Evolutionary conservation across 257 asterid species (phyloP).

Genomic region (Fraxinus cuspidata): DNA sequence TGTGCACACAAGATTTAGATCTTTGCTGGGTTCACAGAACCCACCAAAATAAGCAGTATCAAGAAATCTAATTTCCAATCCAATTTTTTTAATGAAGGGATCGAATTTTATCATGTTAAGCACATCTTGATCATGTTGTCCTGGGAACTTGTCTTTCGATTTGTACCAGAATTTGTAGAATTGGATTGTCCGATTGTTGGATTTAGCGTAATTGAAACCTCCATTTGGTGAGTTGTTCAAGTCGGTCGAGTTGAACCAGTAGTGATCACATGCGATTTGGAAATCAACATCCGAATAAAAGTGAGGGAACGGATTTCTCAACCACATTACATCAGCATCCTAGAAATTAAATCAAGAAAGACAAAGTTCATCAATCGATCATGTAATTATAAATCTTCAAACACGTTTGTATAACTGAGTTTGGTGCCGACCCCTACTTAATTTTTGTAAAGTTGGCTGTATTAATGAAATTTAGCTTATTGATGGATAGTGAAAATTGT

Average conservation of each 20-base stretch:
- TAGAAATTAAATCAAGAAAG: slow-evolving; percentile 9
- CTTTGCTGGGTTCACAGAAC: slow-evolving; percentile 41
- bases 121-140: slow-evolving; percentile 64
- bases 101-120: slow-evolving; percentile 46
- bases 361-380: no score
- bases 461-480: no score
- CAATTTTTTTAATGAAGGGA: slow-evolving; percentile 37
- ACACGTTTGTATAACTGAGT: no score
- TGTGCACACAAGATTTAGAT: slow-evolving; percentile 36
- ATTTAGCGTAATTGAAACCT: slow-evolving; percentile 59
- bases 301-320: slow-evolving; percentile 52
- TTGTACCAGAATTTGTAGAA: slow-evolving; percentile 59
- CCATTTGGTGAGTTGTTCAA: slow-evolving; percentile 49
- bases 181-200: slow-evolving; percentile 45
- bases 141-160: slow-evolving; percentile 37
- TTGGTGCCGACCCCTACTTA: no score
- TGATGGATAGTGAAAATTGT: no score
- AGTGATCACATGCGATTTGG: slow-evolving; percentile 64
- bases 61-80: slow-evolving; percentile 48
- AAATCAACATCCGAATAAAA: slow-evolving; percentile 53
- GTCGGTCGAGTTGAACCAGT: slow-evolving; percentile 34
- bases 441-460: no score
- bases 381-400: no score
- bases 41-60: slow-evolving; percentile 63
- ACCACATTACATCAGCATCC: slow-evolving; percentile 78